phyloP scores from a whole-genome alignment of 2,329 filamentous ascomycete genomes.

The Phialemoniopsis sp. region DNA sequence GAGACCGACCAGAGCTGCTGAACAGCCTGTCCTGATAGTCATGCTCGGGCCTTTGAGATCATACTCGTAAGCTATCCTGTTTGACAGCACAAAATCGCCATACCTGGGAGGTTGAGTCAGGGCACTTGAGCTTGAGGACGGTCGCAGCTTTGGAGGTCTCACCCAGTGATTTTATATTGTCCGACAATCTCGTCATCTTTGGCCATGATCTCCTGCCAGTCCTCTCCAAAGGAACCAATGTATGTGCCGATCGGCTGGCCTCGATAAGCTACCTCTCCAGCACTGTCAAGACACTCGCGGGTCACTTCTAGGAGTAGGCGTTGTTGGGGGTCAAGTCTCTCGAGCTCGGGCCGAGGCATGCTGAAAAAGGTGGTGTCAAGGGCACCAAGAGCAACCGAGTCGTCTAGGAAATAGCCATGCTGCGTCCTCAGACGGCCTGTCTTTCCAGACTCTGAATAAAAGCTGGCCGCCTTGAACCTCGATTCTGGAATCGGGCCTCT shows the following conservation, averaged over 20 bases:
- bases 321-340: conserved; percentile 43
- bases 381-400: conserved; percentile 14
- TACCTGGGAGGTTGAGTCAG: too few species aligned
- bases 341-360: conserved; percentile 26
- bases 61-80: neutral
- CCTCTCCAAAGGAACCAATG: conserved; percentile 23
- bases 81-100: conserved; percentile 4
- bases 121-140: too few species aligned
- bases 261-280: conserved; percentile 29
- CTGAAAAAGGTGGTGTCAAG: conserved; percentile 29
- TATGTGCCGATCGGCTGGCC: conserved; percentile 23
- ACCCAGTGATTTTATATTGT: conserved; percentile 15
- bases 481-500: conserved; percentile 21
- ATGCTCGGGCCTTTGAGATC: conserved; percentile 8
- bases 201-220: conserved; percentile 17
- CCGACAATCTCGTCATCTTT: conserved; percentile 14
- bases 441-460: conserved; percentile 23
- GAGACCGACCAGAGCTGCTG: conserved; percentile 21
- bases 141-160: too few species aligned
- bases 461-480: conserved; percentile 23
- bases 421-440: conserved; percentile 23
- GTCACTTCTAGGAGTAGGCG: conserved; percentile 46
- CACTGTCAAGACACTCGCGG: conserved; percentile 49
- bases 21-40: conserved; percentile 29
- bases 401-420: conserved; percentile 23